Percentiles rank a stretch among this genome's conserved stretches.
Evolutionary conservation across 2,329 filamentous ascomycete genomes (phyloP).

Genomic region (Calonectria naviculata): DNA sequence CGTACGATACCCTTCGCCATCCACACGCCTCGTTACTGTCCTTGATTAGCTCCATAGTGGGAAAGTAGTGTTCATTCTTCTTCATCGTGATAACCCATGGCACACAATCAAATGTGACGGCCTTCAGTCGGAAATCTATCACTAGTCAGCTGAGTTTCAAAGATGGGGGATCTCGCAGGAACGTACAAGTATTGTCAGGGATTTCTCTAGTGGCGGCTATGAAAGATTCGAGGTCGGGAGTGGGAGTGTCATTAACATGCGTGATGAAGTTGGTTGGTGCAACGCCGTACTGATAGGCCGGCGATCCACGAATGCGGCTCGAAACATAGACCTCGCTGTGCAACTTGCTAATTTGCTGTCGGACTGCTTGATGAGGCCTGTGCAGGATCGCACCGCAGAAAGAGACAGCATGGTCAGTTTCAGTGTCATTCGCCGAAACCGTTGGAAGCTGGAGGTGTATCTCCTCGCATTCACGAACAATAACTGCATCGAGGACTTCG

Average conservation of each 20-base stretch:
- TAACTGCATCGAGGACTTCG: constrained; percentile 82
- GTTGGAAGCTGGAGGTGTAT: constrained; percentile 83
- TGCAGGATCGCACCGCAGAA: constrained; percentile 97
- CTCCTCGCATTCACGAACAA: constrained; percentile 87
- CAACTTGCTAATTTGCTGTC: constrained; percentile 96
- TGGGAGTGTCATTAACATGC: constrained; percentile 90
- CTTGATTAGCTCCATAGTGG: constrained; percentile 77
- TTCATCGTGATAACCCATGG: constrained; percentile 99
- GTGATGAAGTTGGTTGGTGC: constrained; percentile 98
- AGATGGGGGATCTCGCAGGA: background rate
- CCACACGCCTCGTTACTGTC: constrained; percentile 68
- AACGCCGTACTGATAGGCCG: constrained; percentile 89
- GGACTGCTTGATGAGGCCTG: constrained; percentile 92
- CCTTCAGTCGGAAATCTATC: constrained; percentile 91
- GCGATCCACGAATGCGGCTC: constrained; percentile 83
- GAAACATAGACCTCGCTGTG: constrained; percentile 98
- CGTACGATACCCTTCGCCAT: constrained; percentile 73
- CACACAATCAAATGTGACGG: constrained; percentile 98
- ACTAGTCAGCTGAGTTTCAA: constrained; percentile 25
- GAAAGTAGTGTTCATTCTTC: constrained; percentile 98
- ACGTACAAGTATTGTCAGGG: constrained; percentile 89
- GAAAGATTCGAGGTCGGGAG: constrained; percentile 84
- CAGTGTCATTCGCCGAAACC: constrained; percentile 87
- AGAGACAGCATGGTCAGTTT: constrained; percentile 90
- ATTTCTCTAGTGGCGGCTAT: constrained; percentile 86